Base-by-base conservation (phyloP, 2,329 filamentous ascomycete species). In the Graphilbum ipis-grandicollis region DNA sequence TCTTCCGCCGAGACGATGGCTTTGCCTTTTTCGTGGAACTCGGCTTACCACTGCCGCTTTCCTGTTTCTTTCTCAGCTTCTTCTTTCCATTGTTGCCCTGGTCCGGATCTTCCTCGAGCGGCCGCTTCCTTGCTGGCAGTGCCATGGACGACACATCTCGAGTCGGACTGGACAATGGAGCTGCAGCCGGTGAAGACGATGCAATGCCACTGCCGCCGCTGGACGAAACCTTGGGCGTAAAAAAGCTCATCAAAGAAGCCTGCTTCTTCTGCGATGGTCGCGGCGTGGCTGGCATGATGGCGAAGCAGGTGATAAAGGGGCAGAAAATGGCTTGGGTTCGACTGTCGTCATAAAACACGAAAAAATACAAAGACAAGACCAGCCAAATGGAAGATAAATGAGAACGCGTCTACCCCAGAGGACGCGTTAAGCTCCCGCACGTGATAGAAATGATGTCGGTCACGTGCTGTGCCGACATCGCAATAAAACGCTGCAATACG, bases 221-320 rank as follows among this genome's bases (percentile, higher is more conserved):
- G 29, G 47, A 39, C 59, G 61, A 52, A 17, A 32, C 59, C 44
- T 68, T 76, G 13, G 72, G 73, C 1, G 74, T 70, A 53, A 93
- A 93, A 58, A 93, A 93, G 51, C 75, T 86, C 3, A 83, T 90
- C 42, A 94, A 77, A 1, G 83, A 82, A 46, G 78, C 71, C 51
- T 94, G 83, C 48, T 78, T 81, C 56, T 79, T 80, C 38, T 54
- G 58, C 21, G 57, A 46, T 0, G 58, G 45, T 36, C 62, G 62
- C 1, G 62, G 41, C 13, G 55, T 49, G 22, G 54, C 52, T 14
- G 57, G 50, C 58, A 62, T 62, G 32, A 19, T 31, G n/a, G 29
- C 26, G 9, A 13, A 9, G 26, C 9, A 28, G 5, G 26, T 28
- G n/a, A n/a, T n/a, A n/a, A n/a, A n/a, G n/a, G n/a, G n/a, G n/a